Conservation (phyloP, 306 rosid species). For the Vigna angularis region DNA sequence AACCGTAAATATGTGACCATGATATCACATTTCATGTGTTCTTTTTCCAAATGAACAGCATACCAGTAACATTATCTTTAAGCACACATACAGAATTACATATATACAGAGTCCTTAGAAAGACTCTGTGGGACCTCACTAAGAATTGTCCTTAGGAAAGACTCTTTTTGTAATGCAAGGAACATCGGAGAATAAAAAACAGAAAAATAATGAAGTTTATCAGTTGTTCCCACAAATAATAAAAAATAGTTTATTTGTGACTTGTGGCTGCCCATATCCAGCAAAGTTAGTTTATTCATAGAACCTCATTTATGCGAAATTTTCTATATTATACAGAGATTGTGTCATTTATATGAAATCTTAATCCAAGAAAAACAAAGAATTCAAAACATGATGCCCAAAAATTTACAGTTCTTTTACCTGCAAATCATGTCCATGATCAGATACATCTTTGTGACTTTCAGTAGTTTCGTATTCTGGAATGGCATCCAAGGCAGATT, state of each 20-base stretch:
- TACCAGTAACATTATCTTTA: conserved; percentile 1
- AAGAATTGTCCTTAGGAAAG: conserved; percentile 29
- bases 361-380: conserved; percentile 11
- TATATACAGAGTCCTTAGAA: conserved; percentile 12
- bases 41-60: conserved; percentile 7
- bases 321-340: not conserved
- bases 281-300: not conserved
- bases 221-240: conserved; percentile 25
- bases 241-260: not conserved
- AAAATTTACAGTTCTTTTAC: conserved; percentile 51
- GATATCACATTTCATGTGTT: conserved; percentile 5
- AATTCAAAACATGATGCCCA: conserved; percentile 20
- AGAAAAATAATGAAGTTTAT: conserved; percentile 37
- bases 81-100: conserved; percentile 10
- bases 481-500: conserved; percentile 67
- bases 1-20: not conserved
- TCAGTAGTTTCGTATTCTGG: conserved; percentile 82
- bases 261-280: no score
- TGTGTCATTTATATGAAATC: conserved; percentile 22
- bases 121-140: conserved; percentile 11
- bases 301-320: not conserved
- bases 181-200: conserved; percentile 30
- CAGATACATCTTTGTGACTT: conserved; percentile 56
- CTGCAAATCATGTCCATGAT: conserved; percentile 62
- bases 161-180: conserved; percentile 9